These are phyloP conservation scores for Calonectria hongkongensis DNA, from an alignment of 2,329 filamentous ascomycete genomes.

Conservation along the genomic window DNA sequence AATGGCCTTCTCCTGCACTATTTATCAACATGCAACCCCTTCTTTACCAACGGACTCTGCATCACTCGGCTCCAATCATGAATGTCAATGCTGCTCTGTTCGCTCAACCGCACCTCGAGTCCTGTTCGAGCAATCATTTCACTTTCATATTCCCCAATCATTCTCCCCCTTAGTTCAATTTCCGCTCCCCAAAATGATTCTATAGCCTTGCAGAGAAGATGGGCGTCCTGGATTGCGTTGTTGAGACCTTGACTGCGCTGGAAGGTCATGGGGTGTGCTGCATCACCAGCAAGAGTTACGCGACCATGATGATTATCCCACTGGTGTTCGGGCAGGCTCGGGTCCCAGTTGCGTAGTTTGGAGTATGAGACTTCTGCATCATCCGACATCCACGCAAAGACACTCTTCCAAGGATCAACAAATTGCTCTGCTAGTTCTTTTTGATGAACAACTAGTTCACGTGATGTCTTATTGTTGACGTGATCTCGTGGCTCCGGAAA, in stretches of 20 bases:
- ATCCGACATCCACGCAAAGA: slow-evolving; percentile 12
- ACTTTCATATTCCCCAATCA: not conserved
- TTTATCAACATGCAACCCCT: slow-evolving; percentile 9
- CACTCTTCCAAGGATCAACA: not conserved
- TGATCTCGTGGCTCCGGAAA: slow-evolving; percentile 1
- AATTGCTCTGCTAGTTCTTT: slow-evolving; percentile 12
- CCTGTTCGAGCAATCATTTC: slow-evolving; percentile 6
- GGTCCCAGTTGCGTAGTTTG: slow-evolving; percentile 18
- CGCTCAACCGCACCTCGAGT: not conserved
- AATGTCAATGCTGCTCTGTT: not conserved
- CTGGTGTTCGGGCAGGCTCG: not conserved
- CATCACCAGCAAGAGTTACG: not conserved
- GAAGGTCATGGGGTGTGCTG: slow-evolving; percentile 2
- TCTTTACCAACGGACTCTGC: not conserved
- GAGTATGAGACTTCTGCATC: slow-evolving; percentile 10
- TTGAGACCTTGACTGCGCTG: slow-evolving; percentile 5
- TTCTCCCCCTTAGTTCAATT: not conserved
- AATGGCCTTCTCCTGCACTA: no score
- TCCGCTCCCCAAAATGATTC: slow-evolving; percentile 16
- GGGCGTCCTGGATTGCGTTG: slow-evolving; percentile 6
- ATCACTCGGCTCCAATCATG: slow-evolving; percentile 1
- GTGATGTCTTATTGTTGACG: not conserved
- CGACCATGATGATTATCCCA: not conserved
- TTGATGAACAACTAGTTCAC: not conserved
- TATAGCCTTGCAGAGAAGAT: not conserved